A percentile compares a stretch with the other conserved stretches of the same genome.
Conservation (phyloP, 257 asterid species). For the Solanum appendiculatum region DNA sequence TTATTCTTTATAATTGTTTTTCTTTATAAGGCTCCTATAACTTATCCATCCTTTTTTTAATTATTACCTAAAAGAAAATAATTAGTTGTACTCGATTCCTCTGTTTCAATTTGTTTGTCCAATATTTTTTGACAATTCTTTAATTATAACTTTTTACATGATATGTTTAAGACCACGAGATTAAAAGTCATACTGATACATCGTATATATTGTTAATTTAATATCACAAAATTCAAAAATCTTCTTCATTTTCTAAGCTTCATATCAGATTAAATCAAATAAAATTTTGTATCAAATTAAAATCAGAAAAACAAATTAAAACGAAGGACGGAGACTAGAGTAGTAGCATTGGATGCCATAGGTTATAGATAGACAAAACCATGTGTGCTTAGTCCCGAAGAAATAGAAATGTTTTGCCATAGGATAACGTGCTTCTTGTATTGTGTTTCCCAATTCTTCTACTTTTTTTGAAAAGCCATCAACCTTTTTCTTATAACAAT, state of each 20-base stretch:
- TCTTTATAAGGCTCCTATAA: neutral
- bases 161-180: neutral
- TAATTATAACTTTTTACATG: neutral
- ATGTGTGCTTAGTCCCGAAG: conserved; percentile 48
- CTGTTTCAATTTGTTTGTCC: neutral
- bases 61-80: neutral
- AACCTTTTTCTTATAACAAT: neutral
- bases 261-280: no score
- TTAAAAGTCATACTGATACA: neutral
- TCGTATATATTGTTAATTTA: no score
- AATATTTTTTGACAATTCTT: neutral
- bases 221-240: no score
- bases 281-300: accelerated
- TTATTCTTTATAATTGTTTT: neutral
- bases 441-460: neutral
- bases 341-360: conserved; percentile 52
- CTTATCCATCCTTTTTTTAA: neutral
- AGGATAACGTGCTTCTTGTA: conserved; percentile 41
- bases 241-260: no score
- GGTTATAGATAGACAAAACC: conserved; percentile 32
- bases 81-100: neutral
- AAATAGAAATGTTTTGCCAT: conserved; percentile 47
- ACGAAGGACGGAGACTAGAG: accelerated
- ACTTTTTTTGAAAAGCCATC: neutral
- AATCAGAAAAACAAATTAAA: neutral